Percentiles rank a stretch among this genome's conserved stretches.
Evolutionary conservation across 768 basidiomycete genomes (phyloP).

Genomic region (Collybia mongolica): DNA sequence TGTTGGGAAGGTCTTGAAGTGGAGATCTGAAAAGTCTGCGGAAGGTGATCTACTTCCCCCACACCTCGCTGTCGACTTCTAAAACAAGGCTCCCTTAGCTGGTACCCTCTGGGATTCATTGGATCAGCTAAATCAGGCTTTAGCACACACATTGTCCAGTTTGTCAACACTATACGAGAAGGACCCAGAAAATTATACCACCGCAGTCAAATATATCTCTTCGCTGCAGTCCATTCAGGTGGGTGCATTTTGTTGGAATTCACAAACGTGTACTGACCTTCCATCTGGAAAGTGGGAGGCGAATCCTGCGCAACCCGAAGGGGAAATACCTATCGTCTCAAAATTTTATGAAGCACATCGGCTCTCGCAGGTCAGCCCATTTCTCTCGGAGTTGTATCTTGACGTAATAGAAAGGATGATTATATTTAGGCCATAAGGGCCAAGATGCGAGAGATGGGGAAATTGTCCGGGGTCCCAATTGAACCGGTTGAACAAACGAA

Average conservation of each 20-base stretch:
- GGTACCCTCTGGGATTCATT: constrained; percentile 64
- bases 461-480: constrained; percentile 74
- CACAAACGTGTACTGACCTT: neutral
- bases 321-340: constrained; percentile 44
- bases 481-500: constrained; percentile 87
- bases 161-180: constrained; percentile 49
- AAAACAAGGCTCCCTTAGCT: constrained; percentile 37
- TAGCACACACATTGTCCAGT: constrained; percentile 50
- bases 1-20: constrained; percentile 86
- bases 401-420: neutral
- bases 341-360: constrained; percentile 58
- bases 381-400: too few species aligned
- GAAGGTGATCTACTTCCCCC: constrained; percentile 40
- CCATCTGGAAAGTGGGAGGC: constrained; percentile 51
- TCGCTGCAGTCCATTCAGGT: constrained; percentile 59
- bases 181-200: constrained; percentile 50
- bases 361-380: constrained; percentile 50
- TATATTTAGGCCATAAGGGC: constrained; percentile 62
- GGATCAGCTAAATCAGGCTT: constrained; percentile 57
- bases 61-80: neutral
- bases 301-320: constrained; percentile 47
- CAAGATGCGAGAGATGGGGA: constrained; percentile 86
- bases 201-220: constrained; percentile 61
- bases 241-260: constrained; percentile 5
- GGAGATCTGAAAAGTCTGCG: constrained; percentile 67